Conservation (phyloP, 2,329 filamentous ascomycete species). For the Scleromitrula shiraiana region DNA sequence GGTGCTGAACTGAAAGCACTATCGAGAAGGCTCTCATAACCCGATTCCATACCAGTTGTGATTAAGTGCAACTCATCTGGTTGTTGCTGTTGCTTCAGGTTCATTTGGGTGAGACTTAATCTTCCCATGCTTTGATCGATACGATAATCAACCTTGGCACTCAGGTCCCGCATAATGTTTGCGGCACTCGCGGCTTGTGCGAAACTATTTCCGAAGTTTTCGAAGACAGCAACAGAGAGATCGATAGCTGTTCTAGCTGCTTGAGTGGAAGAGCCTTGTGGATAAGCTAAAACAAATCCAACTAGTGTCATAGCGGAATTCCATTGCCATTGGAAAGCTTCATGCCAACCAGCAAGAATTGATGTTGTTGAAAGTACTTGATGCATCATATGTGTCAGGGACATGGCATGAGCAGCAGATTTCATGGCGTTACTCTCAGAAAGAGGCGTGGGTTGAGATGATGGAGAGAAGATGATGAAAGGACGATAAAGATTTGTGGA, state of each 20-base stretch:
- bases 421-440: slow-evolving; percentile 25
- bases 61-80: slow-evolving; percentile 3
- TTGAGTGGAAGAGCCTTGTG: slow-evolving; percentile 24
- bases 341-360: slow-evolving; percentile 33
- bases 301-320: slow-evolving; percentile 34
- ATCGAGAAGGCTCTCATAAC: slow-evolving; percentile 7
- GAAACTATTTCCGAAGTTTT: slow-evolving; percentile 31
- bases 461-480: slow-evolving; percentile 32
- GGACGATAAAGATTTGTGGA: slow-evolving; percentile 33
- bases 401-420: slow-evolving; percentile 31
- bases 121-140: slow-evolving; percentile 1
- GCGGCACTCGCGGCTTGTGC: slow-evolving; percentile 30
- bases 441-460: slow-evolving; percentile 14
- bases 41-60: slow-evolving; percentile 4
- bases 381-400: slow-evolving; percentile 33
- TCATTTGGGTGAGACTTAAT: not conserved
- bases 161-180: slow-evolving; percentile 27
- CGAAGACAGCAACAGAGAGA: slow-evolving; percentile 31
- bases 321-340: slow-evolving; percentile 38
- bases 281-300: slow-evolving; percentile 35
- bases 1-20: not conserved
- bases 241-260: slow-evolving; percentile 31
- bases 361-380: slow-evolving; percentile 30
- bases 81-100: not conserved
- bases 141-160: slow-evolving; percentile 25